Conservation (phyloP, 2,329 filamentous ascomycete species). For the Epicoccum nigrum region DNA sequence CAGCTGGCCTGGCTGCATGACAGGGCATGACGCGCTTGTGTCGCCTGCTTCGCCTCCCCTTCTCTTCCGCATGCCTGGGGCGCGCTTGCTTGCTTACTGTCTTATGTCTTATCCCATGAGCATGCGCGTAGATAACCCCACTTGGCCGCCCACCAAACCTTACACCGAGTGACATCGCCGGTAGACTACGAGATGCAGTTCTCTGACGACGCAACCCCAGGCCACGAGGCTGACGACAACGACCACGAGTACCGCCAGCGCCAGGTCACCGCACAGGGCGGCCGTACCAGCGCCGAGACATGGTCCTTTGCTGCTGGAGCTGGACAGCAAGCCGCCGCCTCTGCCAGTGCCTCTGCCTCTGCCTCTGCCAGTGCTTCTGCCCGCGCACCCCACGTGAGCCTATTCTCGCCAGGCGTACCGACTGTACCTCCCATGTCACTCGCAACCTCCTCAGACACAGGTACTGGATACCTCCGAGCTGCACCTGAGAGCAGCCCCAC, state of each 20-base stretch:
- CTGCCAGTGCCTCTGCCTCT: too few relatives aligned
- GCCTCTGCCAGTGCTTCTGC: conserved; percentile 10
- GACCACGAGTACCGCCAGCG: conserved; percentile 18
- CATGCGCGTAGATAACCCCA: conserved; percentile 9
- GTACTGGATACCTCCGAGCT: conserved; percentile 9
- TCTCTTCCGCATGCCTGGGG: neutral
- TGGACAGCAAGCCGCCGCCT: conserved; percentile 17
- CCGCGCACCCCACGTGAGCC: conserved; percentile 11
- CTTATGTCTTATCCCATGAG: neutral
- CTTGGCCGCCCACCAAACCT: conserved; percentile 1
- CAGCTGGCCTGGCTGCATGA: conserved; percentile 16
- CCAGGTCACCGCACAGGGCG: conserved; percentile 7
- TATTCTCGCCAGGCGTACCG: conserved; percentile 16
- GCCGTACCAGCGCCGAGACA: conserved; percentile 12
- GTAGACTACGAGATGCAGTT: conserved; percentile 23
- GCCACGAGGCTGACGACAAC: conserved; percentile 21
- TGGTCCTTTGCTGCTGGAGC: conserved; percentile 20
- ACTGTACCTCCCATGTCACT: conserved; percentile 9
- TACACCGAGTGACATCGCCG: conserved; percentile 10
- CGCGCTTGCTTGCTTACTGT: too few relatives aligned
- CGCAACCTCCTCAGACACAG: conserved; percentile 13
- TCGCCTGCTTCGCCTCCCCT: neutral
- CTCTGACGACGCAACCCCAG: conserved; percentile 21
- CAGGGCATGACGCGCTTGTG: conserved; percentile 12
- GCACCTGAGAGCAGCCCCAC: conserved; percentile 11